phyloP scores from a whole-genome alignment of 306 rosid species.

The Notholithocarpus densiflorus region DNA sequence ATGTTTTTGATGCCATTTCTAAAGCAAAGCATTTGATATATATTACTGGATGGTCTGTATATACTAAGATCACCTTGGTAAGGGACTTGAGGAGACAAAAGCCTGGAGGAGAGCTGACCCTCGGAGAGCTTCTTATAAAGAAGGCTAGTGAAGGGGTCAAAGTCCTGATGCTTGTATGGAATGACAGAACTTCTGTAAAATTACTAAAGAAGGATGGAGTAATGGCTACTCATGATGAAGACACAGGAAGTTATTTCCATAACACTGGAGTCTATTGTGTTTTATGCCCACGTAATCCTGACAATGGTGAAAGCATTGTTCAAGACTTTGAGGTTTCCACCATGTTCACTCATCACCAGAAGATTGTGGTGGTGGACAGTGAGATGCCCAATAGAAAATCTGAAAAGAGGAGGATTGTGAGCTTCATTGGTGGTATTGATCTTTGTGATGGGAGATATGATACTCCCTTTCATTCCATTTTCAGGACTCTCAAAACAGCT shows the following conservation, averaged over 20 bases:
- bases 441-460: slow-evolving; percentile 61
- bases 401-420: slow-evolving; percentile 38
- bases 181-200: slow-evolving; percentile 47
- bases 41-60: slow-evolving; percentile 54
- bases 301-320: slow-evolving; percentile 24
- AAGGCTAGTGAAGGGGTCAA: slow-evolving; percentile 49
- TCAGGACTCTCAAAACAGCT: slow-evolving; percentile 30
- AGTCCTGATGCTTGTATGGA: slow-evolving; percentile 57
- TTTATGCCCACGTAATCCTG: slow-evolving; percentile 46
- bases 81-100: slow-evolving; percentile 34
- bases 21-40: slow-evolving; percentile 45
- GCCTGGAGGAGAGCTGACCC: slow-evolving; percentile 29
- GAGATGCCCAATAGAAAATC: slow-evolving; percentile 16
- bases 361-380: slow-evolving; percentile 43
- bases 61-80: slow-evolving; percentile 30
- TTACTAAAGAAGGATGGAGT: slow-evolving; percentile 44
- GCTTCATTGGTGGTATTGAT: slow-evolving; percentile 54
- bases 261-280: slow-evolving; percentile 37
- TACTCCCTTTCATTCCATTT: slow-evolving; percentile 44
- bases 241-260: slow-evolving; percentile 38
- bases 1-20: slow-evolving; percentile 42
- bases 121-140: slow-evolving; percentile 43
- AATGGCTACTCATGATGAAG: slow-evolving; percentile 54
- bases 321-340: slow-evolving; percentile 35
- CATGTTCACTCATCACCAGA: slow-evolving; percentile 57